Base-by-base conservation (phyloP, 768 basidiomycete species). In the Trametes sanguinea region DNA sequence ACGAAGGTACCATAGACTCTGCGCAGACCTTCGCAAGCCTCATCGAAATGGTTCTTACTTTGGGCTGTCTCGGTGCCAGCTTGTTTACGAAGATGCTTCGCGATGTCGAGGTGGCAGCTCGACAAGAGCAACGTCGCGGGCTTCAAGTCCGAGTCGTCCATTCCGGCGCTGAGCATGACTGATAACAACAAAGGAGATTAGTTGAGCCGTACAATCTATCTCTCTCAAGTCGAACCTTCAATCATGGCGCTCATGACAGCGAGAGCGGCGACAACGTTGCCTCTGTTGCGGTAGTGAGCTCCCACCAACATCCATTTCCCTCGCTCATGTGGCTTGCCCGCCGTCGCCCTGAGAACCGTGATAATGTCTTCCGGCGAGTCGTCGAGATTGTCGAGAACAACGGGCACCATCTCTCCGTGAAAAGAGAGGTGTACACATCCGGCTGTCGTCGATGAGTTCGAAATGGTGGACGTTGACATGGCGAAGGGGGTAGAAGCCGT, bases 261-360 rank as follows among this genome's bases (percentile, higher is more conserved):
- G 33, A 81, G 71, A 1, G 84, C 84, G 42, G 80, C 78, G 7
- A 54, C 30, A n/a, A 77, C 68, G 54, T 82, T 78, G n/a, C 80
- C 79, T 29, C 65, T 75, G 27, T 82, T 75, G 51, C 85, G 81
- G 71, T 85, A 86, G 64, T 78, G 75, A 1, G 79, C 83, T 6
- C 74, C 84, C 16, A 83, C 81, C 11, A 80, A 73, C 77, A 86
- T 81, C 83, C 85, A 87, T 61, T 76, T 81, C 32, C 77, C 82
- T 51, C 80, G 76, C 63, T 83, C 83, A 0, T 51, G 39, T 1
- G 62, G 14, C 11, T 54, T 22, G 47, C 78, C 78, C 5, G 72
- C 71, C 2, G 81, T 77, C 4, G 71, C 61, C 59, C 76, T 80
- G 5, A 87, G 74, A 9, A 85, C 69, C 43, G 76, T 70, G 39